Conservation (phyloP, 208 protist species). For the Endotrypanum monterogeii region DNA sequence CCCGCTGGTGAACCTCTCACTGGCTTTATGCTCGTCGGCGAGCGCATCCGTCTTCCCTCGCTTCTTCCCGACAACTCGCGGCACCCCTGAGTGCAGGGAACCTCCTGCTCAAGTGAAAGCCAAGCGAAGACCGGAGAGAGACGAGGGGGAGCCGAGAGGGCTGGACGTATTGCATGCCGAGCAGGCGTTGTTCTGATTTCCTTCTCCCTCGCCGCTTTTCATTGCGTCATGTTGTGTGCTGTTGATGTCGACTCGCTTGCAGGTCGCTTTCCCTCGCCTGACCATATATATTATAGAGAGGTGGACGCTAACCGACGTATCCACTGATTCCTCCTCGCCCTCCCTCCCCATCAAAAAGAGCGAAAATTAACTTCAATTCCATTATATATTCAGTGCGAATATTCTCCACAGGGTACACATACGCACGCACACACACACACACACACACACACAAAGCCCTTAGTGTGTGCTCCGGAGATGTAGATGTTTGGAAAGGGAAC, state of each 20-base stretch:
- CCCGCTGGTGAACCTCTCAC: neutral
- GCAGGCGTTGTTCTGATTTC: neutral
- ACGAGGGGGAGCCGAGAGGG: neutral
- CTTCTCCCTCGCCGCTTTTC: too few species aligned
- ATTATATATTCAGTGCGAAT: neutral
- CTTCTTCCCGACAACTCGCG: neutral
- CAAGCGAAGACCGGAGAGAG: neutral
- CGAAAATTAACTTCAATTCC: neutral
- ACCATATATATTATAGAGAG: neutral
- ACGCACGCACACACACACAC: too few species aligned
- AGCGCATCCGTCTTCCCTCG: constrained; percentile 23
- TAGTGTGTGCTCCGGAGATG: neutral
- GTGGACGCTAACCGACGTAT: neutral
- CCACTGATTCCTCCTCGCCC: too few species aligned
- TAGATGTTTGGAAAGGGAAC: neutral
- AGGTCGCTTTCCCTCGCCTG: neutral
- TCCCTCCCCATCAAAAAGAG: too few species aligned
- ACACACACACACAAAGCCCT: neutral
- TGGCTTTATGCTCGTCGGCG: constrained; percentile 23
- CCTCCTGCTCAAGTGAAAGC: neutral
- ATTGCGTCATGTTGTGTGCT: too few species aligned
- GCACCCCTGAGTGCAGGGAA: neutral
- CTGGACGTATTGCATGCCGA: neutral
- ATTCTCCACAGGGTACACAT: neutral
- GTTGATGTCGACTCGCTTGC: neutral